Base-by-base conservation (phyloP, 805 yeast genomes). In the Yarrowia keelungensis region DNA sequence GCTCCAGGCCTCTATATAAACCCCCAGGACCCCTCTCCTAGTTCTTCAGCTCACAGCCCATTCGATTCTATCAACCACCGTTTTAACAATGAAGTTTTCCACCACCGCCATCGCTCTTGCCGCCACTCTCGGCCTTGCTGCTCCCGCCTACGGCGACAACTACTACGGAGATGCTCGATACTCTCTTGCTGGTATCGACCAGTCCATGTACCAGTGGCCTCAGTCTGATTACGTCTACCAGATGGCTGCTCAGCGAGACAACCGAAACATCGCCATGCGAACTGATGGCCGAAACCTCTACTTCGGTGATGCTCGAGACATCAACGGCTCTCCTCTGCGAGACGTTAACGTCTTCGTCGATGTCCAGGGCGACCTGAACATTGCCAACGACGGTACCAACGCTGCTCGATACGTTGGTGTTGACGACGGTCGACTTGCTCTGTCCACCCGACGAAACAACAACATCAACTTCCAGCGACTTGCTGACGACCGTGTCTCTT, bases 211-310 rank as follows among this genome's bases (percentile, higher is more conserved):
- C 56, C 56, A 51, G 56, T 51, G 56, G 56, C 56, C 56, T n/a
- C 56, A 51, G 56, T 51, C 56, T 51, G 56, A 51, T 26, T 51
- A 51, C 56, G 15, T 51, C n/a, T 51, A 51, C 42, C 56, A 51
- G 42, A 51, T 51, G 56, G 56, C 41, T 10, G 56, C 56, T 16
- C 56, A 36, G 42, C 56, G 56, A 36, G 56, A 51, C 56, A 51
- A 51, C 56, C 56, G 56, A 51, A 51, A 51, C 56, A 3, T 51
- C 11, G 42, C 41, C 56, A 51, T 51, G 56, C 56, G 56, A 51
- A 51, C 42, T 16, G 56, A 51, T n/a, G 56, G 56, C 26, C 56
- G 42, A 51, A 51, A 51, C 56, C 56, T 51, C 19, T 51, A 51
- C 56, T 51, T 51, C 16, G 56, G 56, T 35, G 56, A 51, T 11